Evolutionary conservation across 116 monocot genomes (phyloP).

Genomic region (Zostera marina): DNA sequence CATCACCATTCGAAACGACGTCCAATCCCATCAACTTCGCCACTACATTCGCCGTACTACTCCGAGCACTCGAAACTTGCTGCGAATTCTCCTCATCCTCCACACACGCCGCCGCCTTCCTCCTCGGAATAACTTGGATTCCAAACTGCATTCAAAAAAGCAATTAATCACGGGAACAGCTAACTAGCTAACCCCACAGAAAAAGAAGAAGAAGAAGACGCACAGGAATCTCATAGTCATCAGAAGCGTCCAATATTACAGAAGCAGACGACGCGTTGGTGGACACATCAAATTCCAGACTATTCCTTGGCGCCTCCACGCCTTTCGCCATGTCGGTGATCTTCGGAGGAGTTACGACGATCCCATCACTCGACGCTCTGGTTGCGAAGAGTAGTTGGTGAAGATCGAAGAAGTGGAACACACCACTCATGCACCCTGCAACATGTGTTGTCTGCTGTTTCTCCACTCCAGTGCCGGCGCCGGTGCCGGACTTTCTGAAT

Average conservation of each 20-base stretch:
- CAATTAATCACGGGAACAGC: neutral
- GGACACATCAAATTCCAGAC: slow-evolving; percentile 32
- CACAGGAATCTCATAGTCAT: slow-evolving; percentile 11
- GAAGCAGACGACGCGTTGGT: neutral
- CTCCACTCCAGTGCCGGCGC: neutral
- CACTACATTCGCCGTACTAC: slow-evolving; percentile 36
- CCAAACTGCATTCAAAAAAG: slow-evolving; percentile 2
- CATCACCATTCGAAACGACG: slow-evolving; percentile 12
- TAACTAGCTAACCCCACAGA: neutral
- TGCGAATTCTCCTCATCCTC: slow-evolving; percentile 5
- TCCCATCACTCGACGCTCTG: neutral
- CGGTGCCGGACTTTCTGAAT: neutral
- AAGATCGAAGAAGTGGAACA: slow-evolving; percentile 45
- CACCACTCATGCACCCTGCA: slow-evolving; percentile 61
- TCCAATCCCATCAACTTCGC: slow-evolving; percentile 85
- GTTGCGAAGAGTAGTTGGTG: slow-evolving; percentile 53
- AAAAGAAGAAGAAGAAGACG: neutral
- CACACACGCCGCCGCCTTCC: slow-evolving; percentile 10
- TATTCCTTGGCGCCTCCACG: slow-evolving; percentile 83
- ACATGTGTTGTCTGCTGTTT: neutral
- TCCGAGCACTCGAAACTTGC: neutral
- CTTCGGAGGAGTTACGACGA: neutral
- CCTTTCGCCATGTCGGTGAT: slow-evolving; percentile 12
- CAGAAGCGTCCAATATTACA: neutral
- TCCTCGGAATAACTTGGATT: slow-evolving; percentile 4